phyloP scores from a whole-genome alignment of 2,329 filamentous ascomycete genomes.

The Coniochaeta hoffmannii region DNA sequence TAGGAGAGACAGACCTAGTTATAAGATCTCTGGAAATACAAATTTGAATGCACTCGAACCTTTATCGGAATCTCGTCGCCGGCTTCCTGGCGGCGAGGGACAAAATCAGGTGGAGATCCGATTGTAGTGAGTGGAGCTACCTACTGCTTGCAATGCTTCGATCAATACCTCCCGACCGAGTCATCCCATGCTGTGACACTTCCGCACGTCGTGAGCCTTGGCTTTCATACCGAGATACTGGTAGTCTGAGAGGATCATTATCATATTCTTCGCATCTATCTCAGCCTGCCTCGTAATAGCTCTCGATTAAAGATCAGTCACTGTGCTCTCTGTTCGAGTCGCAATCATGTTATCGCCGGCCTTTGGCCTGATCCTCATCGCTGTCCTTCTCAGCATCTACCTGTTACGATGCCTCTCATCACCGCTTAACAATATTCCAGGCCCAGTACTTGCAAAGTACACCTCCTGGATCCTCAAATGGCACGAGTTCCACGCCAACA shows the following conservation, averaged over 20 bases:
- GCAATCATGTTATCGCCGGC: not conserved
- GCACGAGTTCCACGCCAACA: slow-evolving; percentile 45
- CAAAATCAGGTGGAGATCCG: not conserved
- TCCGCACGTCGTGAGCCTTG: not conserved
- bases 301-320: too few relatives aligned
- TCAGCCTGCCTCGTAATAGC: not conserved
- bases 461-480: slow-evolving; percentile 45
- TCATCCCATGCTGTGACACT: not conserved
- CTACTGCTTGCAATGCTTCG: not conserved
- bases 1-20: too few relatives aligned
- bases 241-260: too few relatives aligned
- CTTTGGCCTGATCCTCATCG: not conserved
- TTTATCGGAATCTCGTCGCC: not conserved
- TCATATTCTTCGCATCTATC: too few relatives aligned
- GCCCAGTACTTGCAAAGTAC: slow-evolving; percentile 38
- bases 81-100: not conserved
- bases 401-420: slow-evolving; percentile 17
- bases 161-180: not conserved
- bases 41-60: not conserved
- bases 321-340: not conserved
- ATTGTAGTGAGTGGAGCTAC: not conserved
- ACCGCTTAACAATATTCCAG: slow-evolving; percentile 36
- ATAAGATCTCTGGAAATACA: not conserved
- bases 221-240: too few relatives aligned
- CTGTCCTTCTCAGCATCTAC: slow-evolving; percentile 6